Percentiles rank a stretch among this genome's conserved stretches.
These are phyloP conservation scores for Hansenula sp. DNA, from an alignment of 1,139 yeast species.

Conservation along the genomic window DNA sequence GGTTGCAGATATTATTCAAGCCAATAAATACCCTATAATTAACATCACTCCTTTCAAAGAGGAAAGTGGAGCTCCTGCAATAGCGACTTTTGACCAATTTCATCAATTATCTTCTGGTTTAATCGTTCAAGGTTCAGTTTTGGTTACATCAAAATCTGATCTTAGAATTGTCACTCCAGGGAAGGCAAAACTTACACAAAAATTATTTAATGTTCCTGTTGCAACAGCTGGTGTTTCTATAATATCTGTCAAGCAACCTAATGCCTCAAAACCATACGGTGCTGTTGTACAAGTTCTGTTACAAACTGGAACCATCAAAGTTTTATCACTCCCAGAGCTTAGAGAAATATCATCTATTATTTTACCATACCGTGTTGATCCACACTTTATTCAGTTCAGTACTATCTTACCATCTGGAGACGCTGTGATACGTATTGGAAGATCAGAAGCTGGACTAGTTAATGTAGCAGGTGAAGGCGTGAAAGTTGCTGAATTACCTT, in stretches of 20 bases:
- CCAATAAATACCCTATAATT: slow-evolving; percentile 47
- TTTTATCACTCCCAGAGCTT: slow-evolving; percentile 49
- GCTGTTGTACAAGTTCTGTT: slow-evolving; percentile 39
- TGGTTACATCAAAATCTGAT: slow-evolving; percentile 57
- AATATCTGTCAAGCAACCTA: slow-evolving; percentile 20
- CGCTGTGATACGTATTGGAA: slow-evolving; percentile 53
- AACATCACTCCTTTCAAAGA: slow-evolving; percentile 57
- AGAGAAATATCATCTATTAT: slow-evolving; percentile 39
- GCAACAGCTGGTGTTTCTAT: slow-evolving; percentile 60
- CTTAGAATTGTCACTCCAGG: slow-evolving; percentile 62
- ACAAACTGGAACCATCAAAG: slow-evolving; percentile 36
- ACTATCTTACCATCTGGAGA: slow-evolving; percentile 70
- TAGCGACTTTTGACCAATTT: slow-evolving; percentile 59
- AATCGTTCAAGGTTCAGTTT: slow-evolving; percentile 55
- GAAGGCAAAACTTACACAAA: slow-evolving; percentile 57
- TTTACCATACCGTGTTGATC: slow-evolving; percentile 37
- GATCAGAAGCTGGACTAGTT: slow-evolving; percentile 52
- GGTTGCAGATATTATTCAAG: slow-evolving; percentile 44
- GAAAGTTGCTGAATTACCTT: slow-evolving; percentile 25
- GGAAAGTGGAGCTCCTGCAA: slow-evolving; percentile 55
- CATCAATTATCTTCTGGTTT: slow-evolving; percentile 59
- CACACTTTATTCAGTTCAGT: slow-evolving; percentile 36
- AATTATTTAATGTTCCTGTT: slow-evolving; percentile 40
- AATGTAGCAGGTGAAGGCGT: slow-evolving; percentile 34
- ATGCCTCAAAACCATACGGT: slow-evolving; percentile 30